phyloP scores from a whole-genome alignment of 2,329 filamentous ascomycete genomes.

The Fusarium goolgardi region DNA sequence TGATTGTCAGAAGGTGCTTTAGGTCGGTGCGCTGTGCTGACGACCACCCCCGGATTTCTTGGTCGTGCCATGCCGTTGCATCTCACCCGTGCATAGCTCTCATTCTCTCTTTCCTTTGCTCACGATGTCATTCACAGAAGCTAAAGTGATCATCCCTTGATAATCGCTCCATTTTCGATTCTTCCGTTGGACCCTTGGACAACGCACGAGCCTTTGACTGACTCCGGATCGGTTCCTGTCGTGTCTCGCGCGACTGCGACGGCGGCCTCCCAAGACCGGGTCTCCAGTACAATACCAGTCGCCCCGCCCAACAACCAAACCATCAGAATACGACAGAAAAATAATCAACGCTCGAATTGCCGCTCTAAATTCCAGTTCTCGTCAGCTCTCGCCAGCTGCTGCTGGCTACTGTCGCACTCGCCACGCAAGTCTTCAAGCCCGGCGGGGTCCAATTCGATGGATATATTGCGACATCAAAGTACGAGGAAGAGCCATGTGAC shows the following conservation, averaged over 20 bases:
- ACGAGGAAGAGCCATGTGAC: constrained; percentile 43
- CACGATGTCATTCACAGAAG: constrained; percentile 40
- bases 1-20: constrained; percentile 29
- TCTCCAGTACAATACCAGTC: constrained; percentile 29
- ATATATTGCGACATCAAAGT: constrained; percentile 35
- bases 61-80: constrained; percentile 29
- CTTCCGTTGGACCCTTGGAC: constrained; percentile 13
- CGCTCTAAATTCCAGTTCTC: constrained; percentile 28
- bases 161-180: constrained; percentile 15
- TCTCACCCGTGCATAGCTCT: constrained; percentile 28
- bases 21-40: constrained; percentile 29
- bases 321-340: constrained; percentile 29
- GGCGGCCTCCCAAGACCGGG: constrained; percentile 45
- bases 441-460: constrained; percentile 37
- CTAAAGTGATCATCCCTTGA: constrained; percentile 26
- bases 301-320: constrained; percentile 38
- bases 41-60: constrained; percentile 37
- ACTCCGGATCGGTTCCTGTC: constrained; percentile 25
- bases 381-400: constrained; percentile 40
- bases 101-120: constrained; percentile 13
- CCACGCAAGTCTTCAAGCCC: constrained; percentile 25
- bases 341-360: constrained; percentile 24
- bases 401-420: constrained; percentile 30
- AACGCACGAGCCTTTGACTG: constrained; percentile 37
- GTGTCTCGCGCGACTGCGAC: constrained; percentile 38